Evolutionary conservation across 2,329 filamentous ascomycete genomes (phyloP), one percentile per base, ranked within the genome.

Genomic region (Pseudogymnoascus sp.): DNA sequence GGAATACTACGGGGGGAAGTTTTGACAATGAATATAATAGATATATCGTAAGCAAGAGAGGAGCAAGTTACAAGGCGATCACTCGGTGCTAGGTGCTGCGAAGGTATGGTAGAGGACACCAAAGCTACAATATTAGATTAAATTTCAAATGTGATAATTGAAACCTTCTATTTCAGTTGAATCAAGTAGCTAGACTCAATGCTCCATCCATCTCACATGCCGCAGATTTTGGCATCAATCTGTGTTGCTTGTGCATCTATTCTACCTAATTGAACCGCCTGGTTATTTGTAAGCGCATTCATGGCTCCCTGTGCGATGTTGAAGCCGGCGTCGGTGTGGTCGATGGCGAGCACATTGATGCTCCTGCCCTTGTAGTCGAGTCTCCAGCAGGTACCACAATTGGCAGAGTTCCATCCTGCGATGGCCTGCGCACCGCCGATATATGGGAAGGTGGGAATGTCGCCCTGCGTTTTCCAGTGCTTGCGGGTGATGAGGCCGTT

Each of bases 401-500:
- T 69, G n/a, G 65, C 64, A 8, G 67, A 71, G 77, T 84, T 84
- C 82, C 82, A 86, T 62, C 80, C 79, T 18, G 71, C 71, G n/a
- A 88, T 74, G 61, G 75, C 78, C 6, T 78, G 74, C 18, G 77
- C 75, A 33, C 82, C 85, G 35, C 82, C 85, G 64, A 88, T 80
- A 72, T 79, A 77, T 37, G 82, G 80, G 75, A 83, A 86, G 37
- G 68, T 66, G 14, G 78, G 77, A 67, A 85, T 73, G 31, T 78
- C 70, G 61, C 79, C 78, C 74, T 85, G 82, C 0, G 75, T 84
- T 61, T 75, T 71, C 83, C 83, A 89, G 68, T 79, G 79, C 76
- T 83, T 75, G 65, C 76, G 81, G 69, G 81, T 85, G 66, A 83
- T 83, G 65, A 91, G 80, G 63, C 88, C 88, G 75, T 90, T 87